Evolutionary conservation across 352 stramenopile species (phyloP), one percentile per base, ranked within the genome.

Genomic region (Hyaloperonospora brassicae): DNA sequence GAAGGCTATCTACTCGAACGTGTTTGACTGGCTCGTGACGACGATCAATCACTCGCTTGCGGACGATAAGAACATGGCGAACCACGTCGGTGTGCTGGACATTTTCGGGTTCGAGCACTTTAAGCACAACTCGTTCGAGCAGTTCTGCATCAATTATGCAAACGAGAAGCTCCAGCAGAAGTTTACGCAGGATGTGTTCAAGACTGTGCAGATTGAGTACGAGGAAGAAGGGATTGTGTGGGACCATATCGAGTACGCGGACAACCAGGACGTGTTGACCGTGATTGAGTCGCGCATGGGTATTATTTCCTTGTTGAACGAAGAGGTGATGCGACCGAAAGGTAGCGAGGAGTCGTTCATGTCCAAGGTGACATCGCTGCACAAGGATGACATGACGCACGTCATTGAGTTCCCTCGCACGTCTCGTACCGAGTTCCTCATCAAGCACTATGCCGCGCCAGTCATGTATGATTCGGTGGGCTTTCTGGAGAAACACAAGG

Each of bases 71-170:
- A 72, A 87, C 55, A 92, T 88, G 77, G 42, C 73, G 47, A 85
- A 93, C 55, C 77, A 90, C 39, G 93, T 98, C 36, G 96, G 96
- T 46, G 91, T 99, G 43, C 73, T 99, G 49, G 96, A 99, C 86
- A 99, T 99, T 62, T 99, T 98, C 62, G 96, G 96, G 45, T 99
- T 99, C 62, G 96, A 99, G 75, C 95, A 96, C 65, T 99, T 99
- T 73, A 95, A 95, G 57, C 82, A 93, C 71, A 96, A 96, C 71
- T 95, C 86, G 50, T 97, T 97, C 49, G 91, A 97, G 70, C 91
- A 97, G 60, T 86, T 96, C 27, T 96, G 87, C 45, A 96, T 96
- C 55, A 96, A 96, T 72, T 96, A 87, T 55, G 84, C 81, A 38
- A 96, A 96, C 63, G 87, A 96, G 47, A 95, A 95, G 58, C 76